Percentiles rank a stretch among this genome's conserved stretches.
phyloP scores from a whole-genome alignment of 2,329 filamentous ascomycete genomes.

The Alternaria burnsii region DNA sequence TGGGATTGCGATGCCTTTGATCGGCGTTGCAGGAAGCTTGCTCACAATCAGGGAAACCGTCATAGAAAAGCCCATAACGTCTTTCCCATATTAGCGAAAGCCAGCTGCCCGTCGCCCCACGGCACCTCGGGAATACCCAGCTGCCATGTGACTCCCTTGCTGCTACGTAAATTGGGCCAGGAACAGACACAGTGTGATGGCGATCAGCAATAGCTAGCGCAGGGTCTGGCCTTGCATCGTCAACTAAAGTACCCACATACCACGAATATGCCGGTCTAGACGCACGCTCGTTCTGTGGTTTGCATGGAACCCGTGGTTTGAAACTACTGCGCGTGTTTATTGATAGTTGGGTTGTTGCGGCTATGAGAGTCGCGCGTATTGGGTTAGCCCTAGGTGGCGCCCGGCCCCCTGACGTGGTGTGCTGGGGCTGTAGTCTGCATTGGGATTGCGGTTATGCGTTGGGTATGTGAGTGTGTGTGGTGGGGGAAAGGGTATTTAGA shows the following conservation, averaged over 20 bases:
- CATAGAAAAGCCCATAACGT: background rate
- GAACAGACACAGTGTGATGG: background rate
- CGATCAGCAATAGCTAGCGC: constrained; percentile 4
- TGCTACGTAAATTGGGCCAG: background rate
- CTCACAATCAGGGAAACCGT: background rate
- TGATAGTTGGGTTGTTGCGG: constrained; percentile 11
- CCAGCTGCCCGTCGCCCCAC: background rate
- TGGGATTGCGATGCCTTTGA: background rate
- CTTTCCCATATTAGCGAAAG: background rate
- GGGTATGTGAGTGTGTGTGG: constrained; percentile 2
- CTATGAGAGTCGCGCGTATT: background rate
- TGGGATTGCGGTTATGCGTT: constrained; percentile 5
- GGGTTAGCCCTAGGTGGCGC: constrained; percentile 4
- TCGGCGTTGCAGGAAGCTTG: constrained; percentile 2
- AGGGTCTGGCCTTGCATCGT: constrained; percentile 11
- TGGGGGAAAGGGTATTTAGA: constrained; percentile 5
- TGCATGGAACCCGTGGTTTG: constrained; percentile 15
- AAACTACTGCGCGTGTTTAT: constrained; percentile 20
- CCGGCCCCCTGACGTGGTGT: constrained; percentile 5
- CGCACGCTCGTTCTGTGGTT: constrained; percentile 5
- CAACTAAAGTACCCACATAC: constrained; percentile 7
- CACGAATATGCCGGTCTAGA: constrained; percentile 7
- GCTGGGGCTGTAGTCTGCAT: constrained; percentile 2
- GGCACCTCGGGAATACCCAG: constrained; percentile 1
- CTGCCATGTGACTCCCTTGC: constrained; percentile 1